Evolutionary conservation across 1,139 yeast species (phyloP), one percentile per base, ranked within the genome.

Genomic region (Blastobotrys serpentis): DNA sequence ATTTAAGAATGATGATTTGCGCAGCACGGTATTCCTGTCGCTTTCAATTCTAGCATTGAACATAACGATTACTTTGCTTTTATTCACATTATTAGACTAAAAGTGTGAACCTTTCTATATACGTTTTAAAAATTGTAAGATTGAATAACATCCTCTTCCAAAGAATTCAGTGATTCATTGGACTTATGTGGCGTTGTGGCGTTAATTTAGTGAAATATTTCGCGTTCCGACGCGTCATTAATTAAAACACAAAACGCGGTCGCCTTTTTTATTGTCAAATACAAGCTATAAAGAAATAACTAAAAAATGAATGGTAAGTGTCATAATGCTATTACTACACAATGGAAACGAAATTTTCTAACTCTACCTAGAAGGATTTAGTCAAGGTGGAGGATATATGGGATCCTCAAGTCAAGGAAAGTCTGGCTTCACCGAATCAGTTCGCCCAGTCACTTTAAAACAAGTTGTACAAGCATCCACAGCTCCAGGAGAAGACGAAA

Each of bases 381-480:
- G 40, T 14, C 40, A 36, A 36, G 40, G 40, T 36, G 40, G 40
- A 4, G 40, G 40, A 19, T 36, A 17, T 25, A 36, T 36, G 40
- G 40, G 40, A 17, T 36, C 40, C 16, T 7, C 40, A 19, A 36
- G 40, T 19, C 40, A 36, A n/a, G 11, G 10, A 6, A 36, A 36
- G 25, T 29, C 32, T 29, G 40, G 22, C 8, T 36, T 39, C 17
- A 42, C 37, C 36, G 40, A 43, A 16, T 37, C 81, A 11, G 66
- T 87, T 42, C 83, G 89, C 0, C 95, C 97, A 0, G 92, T 88
- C 11, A 87, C 96, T 1, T 81, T 89, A 60, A 85, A 85, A 61
- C 95, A 86, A 67, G 74, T 88, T 51, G 71, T 76, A 52, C 87
- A 82, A 45, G 81, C 94, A 4, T 41, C 33, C 41, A 87, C 82